These are phyloP conservation scores for Excoecaria cochinchinensis DNA, from an alignment of 345 rosid species.

Conservation along the genomic window DNA sequence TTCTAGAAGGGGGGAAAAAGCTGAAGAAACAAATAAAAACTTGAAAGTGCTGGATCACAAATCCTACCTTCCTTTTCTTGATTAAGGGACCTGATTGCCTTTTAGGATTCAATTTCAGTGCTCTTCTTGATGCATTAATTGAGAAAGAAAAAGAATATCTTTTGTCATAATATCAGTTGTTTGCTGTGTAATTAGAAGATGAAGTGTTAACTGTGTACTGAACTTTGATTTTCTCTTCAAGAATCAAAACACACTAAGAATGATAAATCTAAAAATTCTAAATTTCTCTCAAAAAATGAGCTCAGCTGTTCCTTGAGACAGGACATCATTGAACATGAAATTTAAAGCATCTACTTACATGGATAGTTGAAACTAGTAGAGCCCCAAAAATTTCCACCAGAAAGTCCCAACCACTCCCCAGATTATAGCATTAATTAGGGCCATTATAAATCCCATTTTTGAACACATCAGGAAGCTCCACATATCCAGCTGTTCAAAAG, in stretches of 20 bases:
- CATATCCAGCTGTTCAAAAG: slow-evolving; percentile 69
- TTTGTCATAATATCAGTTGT: too few relatives aligned
- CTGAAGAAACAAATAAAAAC: too few relatives aligned
- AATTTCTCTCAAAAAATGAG: neutral
- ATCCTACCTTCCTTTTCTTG: too few relatives aligned
- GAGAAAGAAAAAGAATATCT: too few relatives aligned
- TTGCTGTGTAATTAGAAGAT: neutral
- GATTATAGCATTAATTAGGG: slow-evolving; percentile 57
- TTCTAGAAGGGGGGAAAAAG: too few relatives aligned
- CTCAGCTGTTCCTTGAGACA: slow-evolving; percentile 4
- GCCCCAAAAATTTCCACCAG: slow-evolving; percentile 99
- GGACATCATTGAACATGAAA: neutral
- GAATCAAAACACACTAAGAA: neutral
- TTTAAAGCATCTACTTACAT: slow-evolving; percentile 21
- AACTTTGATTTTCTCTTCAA: neutral
- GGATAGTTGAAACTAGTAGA: slow-evolving; percentile 46
- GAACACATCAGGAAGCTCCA: slow-evolving; percentile 84
- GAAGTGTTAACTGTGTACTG: neutral
- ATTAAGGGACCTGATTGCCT: too few relatives aligned
- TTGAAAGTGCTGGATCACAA: too few relatives aligned
- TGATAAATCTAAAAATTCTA: slow-evolving; percentile 8
- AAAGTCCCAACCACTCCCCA: slow-evolving; percentile 86
- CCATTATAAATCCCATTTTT: slow-evolving; percentile 80
- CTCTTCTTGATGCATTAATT: too few relatives aligned
- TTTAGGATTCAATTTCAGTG: too few relatives aligned